phyloP scores from a whole-genome alignment of 1,284 basidiomycete genomes.

The Laetiporus sulphureus region DNA sequence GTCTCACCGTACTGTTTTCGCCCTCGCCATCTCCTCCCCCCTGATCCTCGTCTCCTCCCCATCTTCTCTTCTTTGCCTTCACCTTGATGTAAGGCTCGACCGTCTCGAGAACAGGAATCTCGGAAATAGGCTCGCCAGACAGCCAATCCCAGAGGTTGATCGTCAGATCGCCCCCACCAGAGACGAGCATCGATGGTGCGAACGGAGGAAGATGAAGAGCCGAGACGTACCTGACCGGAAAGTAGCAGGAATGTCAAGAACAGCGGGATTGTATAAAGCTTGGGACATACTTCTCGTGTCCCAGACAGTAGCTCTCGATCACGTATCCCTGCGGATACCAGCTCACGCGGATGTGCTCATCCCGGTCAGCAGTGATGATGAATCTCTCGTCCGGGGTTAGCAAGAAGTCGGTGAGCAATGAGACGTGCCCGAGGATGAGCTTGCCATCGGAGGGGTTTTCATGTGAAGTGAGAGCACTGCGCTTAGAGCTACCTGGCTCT shows the following conservation, averaged over 20 bases:
- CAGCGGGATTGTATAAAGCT: conserved; percentile 1
- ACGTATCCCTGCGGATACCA: conserved; percentile 80
- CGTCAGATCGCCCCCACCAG: conserved; percentile 81
- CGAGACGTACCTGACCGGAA: conserved; percentile 74
- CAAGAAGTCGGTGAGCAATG: conserved; percentile 69
- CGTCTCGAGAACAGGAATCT: conserved; percentile 46
- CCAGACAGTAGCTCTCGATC: conserved; percentile 82
- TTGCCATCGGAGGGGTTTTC: conserved; percentile 70
- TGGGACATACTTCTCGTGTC: conserved; percentile 62
- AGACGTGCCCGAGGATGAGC: conserved; percentile 82
- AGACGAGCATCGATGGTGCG: conserved; percentile 51
- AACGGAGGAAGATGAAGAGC: conserved; percentile 64
- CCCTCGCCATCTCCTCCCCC: conserved; percentile 14
- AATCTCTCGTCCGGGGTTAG: conserved; percentile 62
- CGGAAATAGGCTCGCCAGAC: conserved; percentile 44
- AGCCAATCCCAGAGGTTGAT: conserved; percentile 82
- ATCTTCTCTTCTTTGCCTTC: conserved; percentile 31
- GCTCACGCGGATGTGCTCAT: conserved; percentile 91
- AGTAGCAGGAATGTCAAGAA: neutral
- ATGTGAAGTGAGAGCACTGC: conserved; percentile 48
- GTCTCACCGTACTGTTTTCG: conserved; percentile 20
- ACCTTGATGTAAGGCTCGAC: conserved; percentile 63
- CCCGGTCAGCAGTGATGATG: conserved; percentile 84
- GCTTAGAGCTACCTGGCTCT: conserved; percentile 15
- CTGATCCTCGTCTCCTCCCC: conserved; percentile 30